phyloP scores from a whole-genome alignment of 257 asterid species.

The Solanum stenotomum region DNA sequence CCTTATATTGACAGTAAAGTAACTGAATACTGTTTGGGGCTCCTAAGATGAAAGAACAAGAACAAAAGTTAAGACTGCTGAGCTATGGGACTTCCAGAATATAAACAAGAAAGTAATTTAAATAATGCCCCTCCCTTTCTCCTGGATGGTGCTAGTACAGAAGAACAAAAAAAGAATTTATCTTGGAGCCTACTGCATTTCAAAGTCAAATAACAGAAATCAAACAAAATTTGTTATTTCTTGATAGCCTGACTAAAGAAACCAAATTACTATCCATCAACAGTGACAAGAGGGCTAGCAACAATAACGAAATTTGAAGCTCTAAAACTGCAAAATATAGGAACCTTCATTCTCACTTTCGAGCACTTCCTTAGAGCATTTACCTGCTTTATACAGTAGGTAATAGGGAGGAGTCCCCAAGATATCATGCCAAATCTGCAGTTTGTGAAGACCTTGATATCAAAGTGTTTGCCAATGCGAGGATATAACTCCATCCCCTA shows the following conservation, averaged over 20 bases:
- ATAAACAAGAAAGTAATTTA: background rate
- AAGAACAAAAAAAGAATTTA: background rate
- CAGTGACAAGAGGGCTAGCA: background rate
- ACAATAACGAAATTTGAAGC: background rate
- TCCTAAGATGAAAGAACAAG: background rate
- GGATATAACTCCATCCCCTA: conserved; percentile 99
- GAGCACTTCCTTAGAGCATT: background rate
- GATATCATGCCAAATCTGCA: conserved; percentile 99
- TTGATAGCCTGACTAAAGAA: background rate
- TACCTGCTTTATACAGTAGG: conserved; percentile 98
- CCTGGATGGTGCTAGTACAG: background rate
- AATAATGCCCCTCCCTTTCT: background rate
- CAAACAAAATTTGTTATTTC: background rate
- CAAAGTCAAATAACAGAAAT: background rate
- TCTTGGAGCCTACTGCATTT: background rate
- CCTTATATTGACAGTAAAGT: background rate
- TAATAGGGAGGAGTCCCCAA: conserved; percentile 95
- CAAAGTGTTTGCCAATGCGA: conserved; percentile 89
- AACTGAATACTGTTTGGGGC: background rate
- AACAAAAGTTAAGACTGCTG: background rate
- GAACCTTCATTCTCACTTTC: background rate
- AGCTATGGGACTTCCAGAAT: conserved; percentile 2
- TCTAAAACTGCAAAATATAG: background rate
- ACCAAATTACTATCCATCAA: background rate
- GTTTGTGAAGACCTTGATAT: conserved; percentile 91